Conservation (phyloP, 768 basidiomycete species). For the Myochromella boudieri region DNA sequence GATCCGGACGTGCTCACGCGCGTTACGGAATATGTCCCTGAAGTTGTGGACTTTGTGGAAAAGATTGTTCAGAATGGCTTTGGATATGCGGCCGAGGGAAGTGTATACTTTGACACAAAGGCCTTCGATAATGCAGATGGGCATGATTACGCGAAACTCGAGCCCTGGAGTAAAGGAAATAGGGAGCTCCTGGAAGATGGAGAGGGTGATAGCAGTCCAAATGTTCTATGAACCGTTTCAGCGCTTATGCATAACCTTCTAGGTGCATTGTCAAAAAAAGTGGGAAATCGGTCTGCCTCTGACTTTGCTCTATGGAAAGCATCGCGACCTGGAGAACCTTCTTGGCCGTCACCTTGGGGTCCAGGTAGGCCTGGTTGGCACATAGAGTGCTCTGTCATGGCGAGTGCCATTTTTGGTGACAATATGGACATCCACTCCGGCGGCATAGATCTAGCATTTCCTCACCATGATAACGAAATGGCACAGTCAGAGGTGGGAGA, state of each 20-base stretch:
- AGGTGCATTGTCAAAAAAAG: conserved; percentile 44
- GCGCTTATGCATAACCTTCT: conserved; percentile 6
- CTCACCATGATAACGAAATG: conserved; percentile 98
- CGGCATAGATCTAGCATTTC: conserved; percentile 96
- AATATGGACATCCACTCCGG: conserved; percentile 98
- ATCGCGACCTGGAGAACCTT: conserved; percentile 93
- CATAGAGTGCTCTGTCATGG: conserved; percentile 99
- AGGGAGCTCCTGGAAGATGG: conserved; percentile 86
- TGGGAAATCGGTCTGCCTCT: conserved; percentile 73
- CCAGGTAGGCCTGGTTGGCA: conserved; percentile 97
- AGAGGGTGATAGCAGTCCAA: conserved; percentile 60
- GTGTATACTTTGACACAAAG: conserved; percentile 88
- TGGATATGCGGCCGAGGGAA: conserved; percentile 67
- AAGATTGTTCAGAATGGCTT: conserved; percentile 85
- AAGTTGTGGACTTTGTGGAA: conserved; percentile 89
- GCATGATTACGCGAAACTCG: conserved; percentile 91
- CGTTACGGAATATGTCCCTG: conserved; percentile 96
- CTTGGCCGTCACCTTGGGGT: conserved; percentile 97
- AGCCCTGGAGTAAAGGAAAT: conserved; percentile 96
- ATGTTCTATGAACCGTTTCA: background rate
- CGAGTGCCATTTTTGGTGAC: conserved; percentile 82
- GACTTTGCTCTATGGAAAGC: conserved; percentile 99
- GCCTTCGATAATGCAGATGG: conserved; percentile 74
- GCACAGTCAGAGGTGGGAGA: conserved; percentile 91
- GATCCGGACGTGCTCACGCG: conserved; percentile 90